Evolutionary conservation across 2,329 filamentous ascomycete species (phyloP).

Genomic region (Simplicillium aogashimaense): DNA sequence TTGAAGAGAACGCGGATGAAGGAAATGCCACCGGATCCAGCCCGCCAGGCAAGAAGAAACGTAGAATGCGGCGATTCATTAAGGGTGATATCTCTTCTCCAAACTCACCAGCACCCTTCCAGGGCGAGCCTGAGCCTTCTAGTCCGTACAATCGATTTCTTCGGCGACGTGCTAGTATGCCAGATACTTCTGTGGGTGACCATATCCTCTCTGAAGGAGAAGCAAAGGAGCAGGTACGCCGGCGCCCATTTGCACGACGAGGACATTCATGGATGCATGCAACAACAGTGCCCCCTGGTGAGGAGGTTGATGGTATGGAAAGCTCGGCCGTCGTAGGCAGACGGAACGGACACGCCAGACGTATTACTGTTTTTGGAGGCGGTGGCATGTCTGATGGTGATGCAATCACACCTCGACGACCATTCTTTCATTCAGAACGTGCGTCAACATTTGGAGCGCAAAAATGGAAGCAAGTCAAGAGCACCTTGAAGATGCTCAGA

Average conservation of each 20-base stretch:
- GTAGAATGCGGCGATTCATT: slow-evolving; percentile 48
- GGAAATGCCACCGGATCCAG: slow-evolving; percentile 30
- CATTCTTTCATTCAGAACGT: slow-evolving; percentile 54
- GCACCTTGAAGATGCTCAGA: slow-evolving; percentile 69
- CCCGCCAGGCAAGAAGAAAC: slow-evolving; percentile 43
- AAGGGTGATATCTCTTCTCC: slow-evolving; percentile 53
- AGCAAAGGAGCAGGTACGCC: slow-evolving; percentile 50
- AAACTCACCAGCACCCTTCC: slow-evolving; percentile 46
- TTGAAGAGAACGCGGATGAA: slow-evolving; percentile 80
- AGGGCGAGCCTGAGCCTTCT: slow-evolving; percentile 29
- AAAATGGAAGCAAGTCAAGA: slow-evolving; percentile 90
- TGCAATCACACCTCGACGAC: slow-evolving; percentile 43
- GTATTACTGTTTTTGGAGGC: slow-evolving; percentile 55
- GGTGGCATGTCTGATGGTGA: slow-evolving; percentile 57
- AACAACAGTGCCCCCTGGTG: slow-evolving; percentile 34
- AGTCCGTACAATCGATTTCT: slow-evolving; percentile 38
- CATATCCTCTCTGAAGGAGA: slow-evolving; percentile 68
- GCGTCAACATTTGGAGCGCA: slow-evolving; percentile 67
- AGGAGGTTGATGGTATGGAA: slow-evolving; percentile 42
- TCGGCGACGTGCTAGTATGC: slow-evolving; percentile 55
- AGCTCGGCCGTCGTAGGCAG: slow-evolving; percentile 35
- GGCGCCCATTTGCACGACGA: slow-evolving; percentile 44
- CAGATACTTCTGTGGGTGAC: slow-evolving; percentile 46
- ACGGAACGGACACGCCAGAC: slow-evolving; percentile 53
- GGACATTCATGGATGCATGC: slow-evolving; percentile 49